These are phyloP conservation scores for Pythium apleroticum DNA, from an alignment of 352 stramenopile species.

Conservation along the genomic window DNA sequence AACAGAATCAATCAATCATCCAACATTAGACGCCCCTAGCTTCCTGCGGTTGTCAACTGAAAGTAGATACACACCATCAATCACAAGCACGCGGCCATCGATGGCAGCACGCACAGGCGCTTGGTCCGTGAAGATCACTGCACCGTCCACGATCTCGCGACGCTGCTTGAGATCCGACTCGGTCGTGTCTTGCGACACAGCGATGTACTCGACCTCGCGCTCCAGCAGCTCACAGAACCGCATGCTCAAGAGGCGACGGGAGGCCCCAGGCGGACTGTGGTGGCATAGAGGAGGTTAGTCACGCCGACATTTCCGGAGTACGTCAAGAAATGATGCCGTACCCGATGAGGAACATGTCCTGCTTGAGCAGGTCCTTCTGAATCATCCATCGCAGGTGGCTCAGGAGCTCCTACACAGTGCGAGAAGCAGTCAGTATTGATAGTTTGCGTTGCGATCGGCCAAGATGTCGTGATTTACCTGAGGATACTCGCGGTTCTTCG, in stretches of 20 bases:
- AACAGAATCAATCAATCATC: neutral
- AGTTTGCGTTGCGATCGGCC: neutral
- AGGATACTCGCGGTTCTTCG: constrained; percentile 39
- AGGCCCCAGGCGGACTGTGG: constrained; percentile 68
- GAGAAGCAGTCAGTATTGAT: neutral
- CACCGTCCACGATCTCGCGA: constrained; percentile 67
- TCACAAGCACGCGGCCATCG: constrained; percentile 90
- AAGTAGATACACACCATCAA: constrained; percentile 67
- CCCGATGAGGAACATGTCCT: constrained; percentile 90
- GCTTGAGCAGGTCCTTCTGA: constrained; percentile 79
- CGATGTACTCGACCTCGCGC: constrained; percentile 88
- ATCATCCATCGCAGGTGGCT: constrained; percentile 85
- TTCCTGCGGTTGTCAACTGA: no score
- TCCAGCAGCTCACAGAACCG: constrained; percentile 85
- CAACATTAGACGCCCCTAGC: no score
- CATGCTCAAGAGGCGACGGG: constrained; percentile 73
- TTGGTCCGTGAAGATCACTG: constrained; percentile 89
- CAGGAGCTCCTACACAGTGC: constrained; percentile 49
- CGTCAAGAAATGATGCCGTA: constrained; percentile 15
- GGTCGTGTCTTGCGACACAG: constrained; percentile 93
- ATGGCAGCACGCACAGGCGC: constrained; percentile 93
- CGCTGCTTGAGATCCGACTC: constrained; percentile 92
- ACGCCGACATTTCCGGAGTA: neutral
- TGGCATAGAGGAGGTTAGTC: neutral
- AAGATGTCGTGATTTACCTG: constrained; percentile 29